phyloP scores from a whole-genome alignment of 306 rosid species.

The Herpetospermum pedunculosum region DNA sequence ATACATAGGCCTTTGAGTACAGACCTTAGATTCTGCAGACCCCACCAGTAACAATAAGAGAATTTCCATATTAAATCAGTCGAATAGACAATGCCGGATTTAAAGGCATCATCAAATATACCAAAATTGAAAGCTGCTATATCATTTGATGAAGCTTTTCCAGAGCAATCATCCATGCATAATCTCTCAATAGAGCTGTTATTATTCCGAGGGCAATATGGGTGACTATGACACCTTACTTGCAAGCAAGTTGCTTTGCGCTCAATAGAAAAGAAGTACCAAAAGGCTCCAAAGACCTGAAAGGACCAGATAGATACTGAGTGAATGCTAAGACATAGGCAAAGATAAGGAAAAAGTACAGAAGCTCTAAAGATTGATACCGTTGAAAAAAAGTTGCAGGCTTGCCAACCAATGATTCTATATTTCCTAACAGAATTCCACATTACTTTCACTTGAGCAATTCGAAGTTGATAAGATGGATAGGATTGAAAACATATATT shows the following conservation, averaged over 20 bases:
- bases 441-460: neutral
- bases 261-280: constrained; percentile 15
- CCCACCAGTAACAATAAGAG: constrained; percentile 6
- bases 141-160: neutral
- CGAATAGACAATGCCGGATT: neutral
- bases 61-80: neutral
- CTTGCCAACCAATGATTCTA: neutral
- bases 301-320: neutral
- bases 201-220: neutral
- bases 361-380: too few relatives aligned
- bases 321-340: constrained; percentile 7
- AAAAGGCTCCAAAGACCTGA: constrained; percentile 17
- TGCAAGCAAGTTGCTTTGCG: constrained; percentile 15
- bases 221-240: neutral
- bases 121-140: constrained; percentile 2
- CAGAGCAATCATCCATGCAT: constrained; percentile 3
- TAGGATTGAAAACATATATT: neutral
- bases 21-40: constrained; percentile 10
- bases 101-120: constrained; percentile 6
- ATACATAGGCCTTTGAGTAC: neutral
- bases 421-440: neutral
- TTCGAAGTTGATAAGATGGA: neutral
- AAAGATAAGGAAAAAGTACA: too few relatives aligned
- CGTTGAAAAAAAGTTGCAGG: too few relatives aligned
- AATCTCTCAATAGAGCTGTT: neutral